Evolutionary conservation across 345 rosid species (phyloP).

Genomic region (Citrus sp.): DNA sequence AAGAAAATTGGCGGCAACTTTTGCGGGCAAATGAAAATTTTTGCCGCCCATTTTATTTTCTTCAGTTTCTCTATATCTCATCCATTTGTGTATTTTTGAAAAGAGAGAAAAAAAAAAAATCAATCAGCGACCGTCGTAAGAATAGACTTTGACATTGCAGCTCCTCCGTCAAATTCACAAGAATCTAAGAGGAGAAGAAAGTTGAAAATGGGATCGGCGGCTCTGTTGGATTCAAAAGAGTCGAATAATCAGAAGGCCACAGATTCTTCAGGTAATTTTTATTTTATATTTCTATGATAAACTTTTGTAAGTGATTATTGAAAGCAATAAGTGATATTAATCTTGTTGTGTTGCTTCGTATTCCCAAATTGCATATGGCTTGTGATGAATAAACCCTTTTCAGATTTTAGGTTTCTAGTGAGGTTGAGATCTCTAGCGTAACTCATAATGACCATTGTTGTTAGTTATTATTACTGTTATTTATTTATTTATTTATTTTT

Average conservation of each 20-base stretch:
- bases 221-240: slow-evolving; percentile 12
- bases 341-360: not conserved
- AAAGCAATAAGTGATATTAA: not conserved
- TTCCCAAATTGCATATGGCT: not conserved
- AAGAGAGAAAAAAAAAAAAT: no score
- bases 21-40: not conserved
- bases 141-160: not conserved
- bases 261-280: slow-evolving; percentile 5
- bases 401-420: not conserved
- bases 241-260: not conserved
- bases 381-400: not conserved
- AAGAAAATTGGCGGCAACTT: slow-evolving; percentile 1
- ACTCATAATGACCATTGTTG: not conserved
- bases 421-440: not conserved
- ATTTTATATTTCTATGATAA: not conserved
- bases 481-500: not conserved
- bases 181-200: not conserved
- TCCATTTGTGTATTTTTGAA: not conserved
- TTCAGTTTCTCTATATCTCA: not conserved
- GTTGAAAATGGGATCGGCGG: slow-evolving; percentile 20
- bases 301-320: not conserved
- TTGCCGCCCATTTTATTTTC: not conserved
- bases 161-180: not conserved
- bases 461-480: not conserved
- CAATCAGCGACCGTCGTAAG: not conserved